Base-by-base conservation (phyloP, 2,329 filamentous ascomycete genomes). In the Escovopsis sp. region DNA sequence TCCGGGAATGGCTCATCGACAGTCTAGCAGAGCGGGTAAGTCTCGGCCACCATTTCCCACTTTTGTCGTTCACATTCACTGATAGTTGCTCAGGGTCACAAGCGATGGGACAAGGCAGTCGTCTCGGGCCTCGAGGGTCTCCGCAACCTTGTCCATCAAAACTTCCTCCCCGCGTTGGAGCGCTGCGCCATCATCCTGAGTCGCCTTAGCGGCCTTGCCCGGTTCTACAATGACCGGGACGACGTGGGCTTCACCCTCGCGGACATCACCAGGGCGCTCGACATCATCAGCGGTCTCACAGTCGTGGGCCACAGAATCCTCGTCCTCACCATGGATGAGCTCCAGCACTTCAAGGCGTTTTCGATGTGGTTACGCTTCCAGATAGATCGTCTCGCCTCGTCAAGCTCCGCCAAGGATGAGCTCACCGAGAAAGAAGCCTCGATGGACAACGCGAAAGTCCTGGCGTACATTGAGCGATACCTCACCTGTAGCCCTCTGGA, bases 81-180 rank as follows among this genome's bases (percentile, higher is more conserved):
- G 7, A 35, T 5, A 33, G 7, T n/a, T 13, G 5, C 13, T 9
- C 34, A 91, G 81, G 87, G 87, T 1, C 84, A 94, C 52, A 95
- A 94, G 61, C 72, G 91, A 39, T 98, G 91, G 91, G 88, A 96
- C 48, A 93, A 89, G 54, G 81, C 84, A 6, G 82, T 93, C 2
- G 71, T 75, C 2, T 76, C 77, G 4, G 85, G 87, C 1, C 79
- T 95, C 15, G 79, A 84, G 45, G 81, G 77, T 41, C 70, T 96
- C 9, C 76, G 86, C 39, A 74, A 76, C 40, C 69, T 96, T 11
- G 69, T 87, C 0, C 88, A 94, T 54, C 81, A 94, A 55, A 88
- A 93, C 57, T 77, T 95, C 40, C 70, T 96, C 2, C 91, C 91
- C 0, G 86, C 85, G 1, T 67, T 96, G 2, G 87, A 96, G 51